Conservation (phyloP, 1,139 yeast genomes). For the Blastobotrys raffinosifermentans region DNA sequence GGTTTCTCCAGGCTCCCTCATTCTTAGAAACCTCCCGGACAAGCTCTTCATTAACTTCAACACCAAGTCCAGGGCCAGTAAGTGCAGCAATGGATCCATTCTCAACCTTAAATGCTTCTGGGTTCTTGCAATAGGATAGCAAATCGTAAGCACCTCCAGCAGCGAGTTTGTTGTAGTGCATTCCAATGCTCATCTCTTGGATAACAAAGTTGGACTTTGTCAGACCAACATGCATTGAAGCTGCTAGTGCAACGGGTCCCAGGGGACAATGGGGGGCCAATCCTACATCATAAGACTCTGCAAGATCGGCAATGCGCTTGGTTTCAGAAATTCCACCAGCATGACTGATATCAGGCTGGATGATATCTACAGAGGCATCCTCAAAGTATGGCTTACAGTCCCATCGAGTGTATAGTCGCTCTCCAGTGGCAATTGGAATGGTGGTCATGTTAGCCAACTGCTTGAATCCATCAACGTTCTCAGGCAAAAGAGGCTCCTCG, state of each 20-base stretch:
- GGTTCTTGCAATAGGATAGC: conserved; percentile 23
- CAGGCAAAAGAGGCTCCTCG: conserved; percentile 32
- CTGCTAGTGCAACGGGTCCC: conserved; percentile 32
- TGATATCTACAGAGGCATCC: conserved; percentile 28
- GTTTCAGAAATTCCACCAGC: conserved; percentile 31
- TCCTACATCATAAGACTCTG: conserved; percentile 31
- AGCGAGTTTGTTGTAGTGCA: conserved; percentile 26
- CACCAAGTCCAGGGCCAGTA: conserved; percentile 27
- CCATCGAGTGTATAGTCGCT: conserved; percentile 28
- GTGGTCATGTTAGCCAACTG: conserved; percentile 26
- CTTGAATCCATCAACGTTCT: conserved; percentile 27
- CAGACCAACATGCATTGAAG: conserved; percentile 27
- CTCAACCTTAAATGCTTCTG: conserved; percentile 23
- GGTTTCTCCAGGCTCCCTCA: conserved; percentile 28
- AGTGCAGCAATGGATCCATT: conserved; percentile 24
- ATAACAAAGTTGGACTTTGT: conserved; percentile 27
- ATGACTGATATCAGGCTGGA: conserved; percentile 32
- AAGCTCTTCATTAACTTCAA: conserved; percentile 26
- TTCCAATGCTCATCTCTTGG: conserved; percentile 26
- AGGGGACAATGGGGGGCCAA: conserved; percentile 33
- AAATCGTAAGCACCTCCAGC: conserved; percentile 22
- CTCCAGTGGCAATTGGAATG: conserved; percentile 30
- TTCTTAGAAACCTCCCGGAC: conserved; percentile 19
- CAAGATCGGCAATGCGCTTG: conserved; percentile 27
- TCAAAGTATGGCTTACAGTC: conserved; percentile 28